phyloP scores from a whole-genome alignment of 2,329 filamentous ascomycete species.

The Ophiocordyceps sinensis region DNA sequence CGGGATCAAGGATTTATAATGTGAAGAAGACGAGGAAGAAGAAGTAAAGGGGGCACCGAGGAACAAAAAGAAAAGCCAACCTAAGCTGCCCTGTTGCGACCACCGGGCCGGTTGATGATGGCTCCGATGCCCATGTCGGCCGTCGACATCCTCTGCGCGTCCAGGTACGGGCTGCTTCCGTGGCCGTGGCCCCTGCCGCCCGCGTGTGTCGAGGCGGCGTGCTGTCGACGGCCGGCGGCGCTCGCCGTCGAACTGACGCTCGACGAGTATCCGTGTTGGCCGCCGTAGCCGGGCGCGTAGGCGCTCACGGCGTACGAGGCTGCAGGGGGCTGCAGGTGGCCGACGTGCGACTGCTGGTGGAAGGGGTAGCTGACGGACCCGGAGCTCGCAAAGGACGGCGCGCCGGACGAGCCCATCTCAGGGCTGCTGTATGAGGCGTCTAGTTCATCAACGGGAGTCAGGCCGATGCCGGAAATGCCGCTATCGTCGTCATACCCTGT shows the following conservation, averaged over 20 bases:
- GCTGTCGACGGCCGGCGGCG: conserved; percentile 15
- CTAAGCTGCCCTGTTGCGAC: conserved; percentile 8
- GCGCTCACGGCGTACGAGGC: conserved; percentile 6
- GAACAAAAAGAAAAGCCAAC: neutral
- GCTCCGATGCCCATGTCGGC: conserved; percentile 48
- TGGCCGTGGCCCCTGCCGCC: conserved; percentile 9
- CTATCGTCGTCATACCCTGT: conserved; percentile 53
- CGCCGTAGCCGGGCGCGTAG: neutral
- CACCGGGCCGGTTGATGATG: conserved; percentile 37
- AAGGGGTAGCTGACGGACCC: conserved; percentile 11
- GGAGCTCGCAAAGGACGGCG: conserved; percentile 3
- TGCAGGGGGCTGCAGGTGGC: conserved; percentile 10
- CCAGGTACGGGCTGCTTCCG: conserved; percentile 31
- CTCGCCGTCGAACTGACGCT: conserved; percentile 35
- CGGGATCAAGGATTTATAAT: neutral
- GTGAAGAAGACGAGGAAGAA: neutral
- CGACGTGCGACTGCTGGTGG: conserved; percentile 13
- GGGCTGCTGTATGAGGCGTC: conserved; percentile 43
- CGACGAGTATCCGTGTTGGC: conserved; percentile 34
- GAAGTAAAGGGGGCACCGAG: neutral
- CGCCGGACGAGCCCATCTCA: conserved; percentile 26
- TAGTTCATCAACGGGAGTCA: conserved; percentile 44
- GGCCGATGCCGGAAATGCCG: conserved; percentile 48
- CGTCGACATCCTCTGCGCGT: conserved; percentile 33
- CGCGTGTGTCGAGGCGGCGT: conserved; percentile 6